Percentiles rank a stretch among this genome's conserved stretches.
Conservation (phyloP, 108 stramenopile genomes). For the Seminavis robusta region DNA sequence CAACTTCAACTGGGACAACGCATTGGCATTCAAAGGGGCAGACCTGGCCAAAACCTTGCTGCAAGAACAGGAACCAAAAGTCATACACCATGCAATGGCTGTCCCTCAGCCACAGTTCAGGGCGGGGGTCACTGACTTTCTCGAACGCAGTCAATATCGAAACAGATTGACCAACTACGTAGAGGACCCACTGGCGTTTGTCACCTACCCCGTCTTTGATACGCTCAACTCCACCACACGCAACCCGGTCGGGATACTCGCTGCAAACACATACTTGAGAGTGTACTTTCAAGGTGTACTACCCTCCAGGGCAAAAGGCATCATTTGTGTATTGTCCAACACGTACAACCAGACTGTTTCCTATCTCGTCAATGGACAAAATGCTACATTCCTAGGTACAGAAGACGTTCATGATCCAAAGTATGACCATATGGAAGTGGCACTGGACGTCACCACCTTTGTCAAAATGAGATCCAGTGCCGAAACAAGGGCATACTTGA, state of each 20-base stretch:
- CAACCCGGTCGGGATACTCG: not conserved
- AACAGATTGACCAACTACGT: too few relatives aligned
- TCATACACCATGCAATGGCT: too few relatives aligned
- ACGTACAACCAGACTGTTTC: not conserved
- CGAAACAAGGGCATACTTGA: too few relatives aligned
- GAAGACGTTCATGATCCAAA: not conserved
- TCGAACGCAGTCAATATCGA: too few relatives aligned
- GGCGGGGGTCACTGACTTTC: too few relatives aligned
- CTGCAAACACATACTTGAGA: not conserved
- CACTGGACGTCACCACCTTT: not conserved
- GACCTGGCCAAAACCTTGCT: too few relatives aligned
- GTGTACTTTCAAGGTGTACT: not conserved
- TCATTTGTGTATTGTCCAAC: not conserved
- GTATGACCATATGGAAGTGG: conserved; percentile 9
- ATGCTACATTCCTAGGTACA: not conserved
- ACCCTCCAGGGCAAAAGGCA: not conserved
- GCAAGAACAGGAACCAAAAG: too few relatives aligned
- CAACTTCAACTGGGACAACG: too few relatives aligned
- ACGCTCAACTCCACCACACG: not conserved
- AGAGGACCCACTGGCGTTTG: not conserved
- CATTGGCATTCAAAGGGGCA: too few relatives aligned
- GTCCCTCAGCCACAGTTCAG: too few relatives aligned
- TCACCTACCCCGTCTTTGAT: not conserved
- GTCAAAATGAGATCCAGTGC: not conserved
- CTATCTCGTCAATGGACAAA: not conserved